Base-by-base conservation (phyloP, 495 filamentous ascomycete genomes). In the Trichoderma orchidacearum region DNA sequence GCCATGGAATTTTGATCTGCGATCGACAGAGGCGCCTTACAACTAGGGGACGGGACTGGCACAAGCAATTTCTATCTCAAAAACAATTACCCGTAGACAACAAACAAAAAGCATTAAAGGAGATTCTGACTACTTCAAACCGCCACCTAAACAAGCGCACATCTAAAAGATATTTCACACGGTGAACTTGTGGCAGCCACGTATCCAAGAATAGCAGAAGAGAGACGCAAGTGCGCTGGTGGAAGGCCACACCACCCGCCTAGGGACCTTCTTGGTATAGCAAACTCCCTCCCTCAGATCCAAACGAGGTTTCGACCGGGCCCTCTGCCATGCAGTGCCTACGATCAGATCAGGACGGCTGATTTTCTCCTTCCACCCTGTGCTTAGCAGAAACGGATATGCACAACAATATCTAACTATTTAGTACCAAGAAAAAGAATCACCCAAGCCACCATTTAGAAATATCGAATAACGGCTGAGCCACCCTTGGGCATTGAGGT, bases 1-100 rank as follows among this genome's bases (percentile, higher is more conserved):
- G 59, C 63, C 7, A 71, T 69, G 69, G 75, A 78, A 63, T 58
- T 66, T 6, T 73, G 62, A 59, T 18, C 5, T 55, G 50, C 18
- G n/a, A 48, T 48, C 41, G 21, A 41, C 36, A n/a, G n/a, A n/a
- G n/a, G n/a, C n/a, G 29, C 31, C n/a, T n/a, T n/a, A n/a, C n/a
- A n/a, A n/a, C n/a, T n/a, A n/a, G n/a, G n/a, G n/a, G n/a, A n/a
- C n/a, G n/a, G n/a, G n/a, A n/a, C n/a, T n/a, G n/a, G 36, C 36
- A 17, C 21, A 17, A 41, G 36, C 36, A 41, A 17, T 17, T 48
- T 48, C 6, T 23, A 48, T 25, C 3, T 48, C 27, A 23, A 23
- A 48, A 27, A 27, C 41, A 48, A 48, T 48, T 25, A 48, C 41
- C 41, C 18, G 21, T 48, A 48, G 41, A 48, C 41, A 48, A 23